These are phyloP conservation scores for Ustilago bromivora DNA, from an alignment of 1,284 basidiomycete genomes.

Conservation along the genomic window DNA sequence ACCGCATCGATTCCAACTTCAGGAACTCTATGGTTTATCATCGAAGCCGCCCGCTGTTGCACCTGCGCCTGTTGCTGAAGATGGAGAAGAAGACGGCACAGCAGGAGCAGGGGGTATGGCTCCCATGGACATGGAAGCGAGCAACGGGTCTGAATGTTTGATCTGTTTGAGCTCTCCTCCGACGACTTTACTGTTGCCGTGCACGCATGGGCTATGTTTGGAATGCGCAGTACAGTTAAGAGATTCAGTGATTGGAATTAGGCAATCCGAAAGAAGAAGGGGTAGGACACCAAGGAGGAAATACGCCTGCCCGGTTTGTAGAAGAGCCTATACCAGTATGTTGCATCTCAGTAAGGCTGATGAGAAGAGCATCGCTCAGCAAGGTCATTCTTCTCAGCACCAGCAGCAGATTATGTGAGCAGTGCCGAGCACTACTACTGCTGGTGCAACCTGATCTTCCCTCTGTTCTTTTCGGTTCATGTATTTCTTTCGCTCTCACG, in stretches of 20 bases:
- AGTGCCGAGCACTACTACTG: not conserved
- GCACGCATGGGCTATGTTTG: conserved; percentile 67
- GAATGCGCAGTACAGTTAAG: conserved; percentile 66
- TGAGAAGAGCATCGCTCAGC: conserved; percentile 58
- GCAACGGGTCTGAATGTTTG: conserved; percentile 61
- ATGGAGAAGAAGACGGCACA: conserved; percentile 18
- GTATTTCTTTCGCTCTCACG: too few relatives aligned
- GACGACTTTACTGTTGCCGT: conserved; percentile 66
- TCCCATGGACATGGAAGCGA: conserved; percentile 40
- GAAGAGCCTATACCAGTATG: conserved; percentile 60
- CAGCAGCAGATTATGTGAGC: not conserved
- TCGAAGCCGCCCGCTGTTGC: conserved; percentile 52
- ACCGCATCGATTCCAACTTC: conserved; percentile 63
- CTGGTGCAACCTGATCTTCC: too few relatives aligned
- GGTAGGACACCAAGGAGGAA: conserved; percentile 61
- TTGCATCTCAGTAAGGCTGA: conserved; percentile 59
- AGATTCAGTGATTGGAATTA: conserved; percentile 61
- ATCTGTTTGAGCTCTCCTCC: conserved; percentile 65
- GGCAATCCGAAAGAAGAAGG: conserved; percentile 58
- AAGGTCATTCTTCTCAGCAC: not conserved
- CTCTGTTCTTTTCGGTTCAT: too few relatives aligned
- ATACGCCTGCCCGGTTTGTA: conserved; percentile 67
- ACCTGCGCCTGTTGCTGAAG: conserved; percentile 21
- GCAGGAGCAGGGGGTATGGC: conserved; percentile 7
- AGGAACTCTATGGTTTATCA: conserved; percentile 66